Base-by-base conservation (phyloP, 768 basidiomycete species). In the Podaxis sp. region DNA sequence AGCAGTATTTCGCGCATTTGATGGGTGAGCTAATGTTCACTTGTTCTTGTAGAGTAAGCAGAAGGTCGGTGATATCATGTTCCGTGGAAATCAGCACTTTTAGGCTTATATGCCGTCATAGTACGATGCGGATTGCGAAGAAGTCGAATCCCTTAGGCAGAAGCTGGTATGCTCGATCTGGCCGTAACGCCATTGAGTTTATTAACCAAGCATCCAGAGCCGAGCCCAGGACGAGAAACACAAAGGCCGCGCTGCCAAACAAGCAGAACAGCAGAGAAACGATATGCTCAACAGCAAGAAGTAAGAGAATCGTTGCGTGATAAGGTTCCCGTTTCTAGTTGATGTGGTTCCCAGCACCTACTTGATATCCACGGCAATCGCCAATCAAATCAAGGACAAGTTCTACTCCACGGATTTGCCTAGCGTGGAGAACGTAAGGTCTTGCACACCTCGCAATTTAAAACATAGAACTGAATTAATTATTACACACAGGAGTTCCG, bases 271-370 rank as follows among this genome's bases (percentile, higher is more conserved):
- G 66, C 90, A 92, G 67, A 82, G 82, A 57, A 79, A 80, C 37
- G 89, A 93, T 43, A 93, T 94, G 92, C 73, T 85, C 47, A 89
- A 88, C 66, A 83, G 85, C 73, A 94, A 93, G 78, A 94, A 93
- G 92, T 93, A 63, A 36, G 76, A 62, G 41, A 37, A 24, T 15
- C n/a, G 11, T 46, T 36, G 51, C 19, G 27, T 37, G 43, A 58
- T 40, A 47, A 59, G 54, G n/a, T 22, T 59, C 15, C 43, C 8
- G 38, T 53, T 53, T 41, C 59, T 54, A 37, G 43, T 12, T 59
- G 27, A 50, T 37, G 24, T 57, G 41, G 58, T 64, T 49, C 54
- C 43, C 63, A 93, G 90, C 70, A 74, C 81, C 19, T 94, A 91
- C 72, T 69, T 94, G 53, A 85, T 93, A 41, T 84, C 87, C 15